A percentile compares a stretch with the other conserved stretches of the same genome.
Conservation (phyloP, 148 eudicot genomes). For the Pouteria glomerata region DNA sequence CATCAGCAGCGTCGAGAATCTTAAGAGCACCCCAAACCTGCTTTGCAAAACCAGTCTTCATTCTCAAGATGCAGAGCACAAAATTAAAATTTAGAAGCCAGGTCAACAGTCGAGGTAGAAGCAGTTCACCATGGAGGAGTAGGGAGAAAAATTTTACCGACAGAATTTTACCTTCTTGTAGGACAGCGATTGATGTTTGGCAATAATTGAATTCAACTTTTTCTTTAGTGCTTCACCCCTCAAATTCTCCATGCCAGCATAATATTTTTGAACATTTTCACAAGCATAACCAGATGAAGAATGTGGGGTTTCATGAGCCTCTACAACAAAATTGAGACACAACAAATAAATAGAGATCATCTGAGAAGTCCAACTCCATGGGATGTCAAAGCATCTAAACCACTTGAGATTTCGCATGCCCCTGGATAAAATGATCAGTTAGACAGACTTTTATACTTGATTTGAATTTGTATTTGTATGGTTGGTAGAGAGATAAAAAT, state of each 20-base stretch:
- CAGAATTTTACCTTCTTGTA: slow-evolving; percentile 38
- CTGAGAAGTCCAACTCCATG: slow-evolving; percentile 18
- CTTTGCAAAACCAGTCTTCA: background rate
- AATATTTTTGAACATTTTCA: slow-evolving; percentile 36
- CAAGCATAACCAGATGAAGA: slow-evolving; percentile 27
- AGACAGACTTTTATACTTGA: background rate
- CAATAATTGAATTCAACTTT: slow-evolving; percentile 37
- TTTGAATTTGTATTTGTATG: no score
- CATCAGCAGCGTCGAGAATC: slow-evolving; percentile 55
- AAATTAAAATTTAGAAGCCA: background rate
- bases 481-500: no score
- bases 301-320: slow-evolving; percentile 21
- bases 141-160: background rate
- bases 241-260: slow-evolving; percentile 26
- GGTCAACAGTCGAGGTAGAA: background rate
- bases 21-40: slow-evolving; percentile 64
- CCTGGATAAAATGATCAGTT: background rate
- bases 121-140: background rate
- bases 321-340: slow-evolving; percentile 25
- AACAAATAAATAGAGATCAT: slow-evolving; percentile 29
- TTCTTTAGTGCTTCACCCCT: slow-evolving; percentile 38
- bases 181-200: slow-evolving; percentile 41
- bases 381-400: background rate
- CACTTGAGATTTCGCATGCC: background rate
- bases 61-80: background rate